Conservation (phyloP, 1,139 yeast species). For the Blastobotrys ciferrii region DNA sequence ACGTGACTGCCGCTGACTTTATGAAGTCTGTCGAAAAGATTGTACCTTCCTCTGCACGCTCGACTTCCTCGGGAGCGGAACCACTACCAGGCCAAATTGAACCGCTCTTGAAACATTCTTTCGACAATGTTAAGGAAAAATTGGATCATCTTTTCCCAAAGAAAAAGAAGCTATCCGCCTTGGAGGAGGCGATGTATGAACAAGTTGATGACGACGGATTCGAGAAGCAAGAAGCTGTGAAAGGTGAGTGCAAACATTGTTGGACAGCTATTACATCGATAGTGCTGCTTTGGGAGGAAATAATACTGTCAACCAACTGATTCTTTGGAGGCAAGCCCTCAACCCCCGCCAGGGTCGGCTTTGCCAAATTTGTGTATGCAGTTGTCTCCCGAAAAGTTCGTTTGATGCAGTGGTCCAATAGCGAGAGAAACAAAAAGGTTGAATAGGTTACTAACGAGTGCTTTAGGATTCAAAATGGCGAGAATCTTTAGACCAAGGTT, state of each 20-base stretch:
- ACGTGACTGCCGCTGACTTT: slow-evolving; percentile 82
- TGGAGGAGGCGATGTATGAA: slow-evolving; percentile 69
- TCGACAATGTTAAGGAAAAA: slow-evolving; percentile 47
- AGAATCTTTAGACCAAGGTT: slow-evolving; percentile 82
- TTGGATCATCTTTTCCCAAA: slow-evolving; percentile 64
- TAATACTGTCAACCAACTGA: too few species aligned
- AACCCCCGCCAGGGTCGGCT: too few species aligned
- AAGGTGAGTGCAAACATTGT: slow-evolving; percentile 34
- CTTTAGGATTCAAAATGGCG: slow-evolving; percentile 46
- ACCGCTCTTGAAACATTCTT: slow-evolving; percentile 56
- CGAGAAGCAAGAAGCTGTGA: slow-evolving; percentile 58
- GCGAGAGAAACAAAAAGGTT: not conserved
- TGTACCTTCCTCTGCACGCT: slow-evolving; percentile 88
- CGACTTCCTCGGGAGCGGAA: slow-evolving; percentile 69
- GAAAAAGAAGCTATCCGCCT: slow-evolving; percentile 53
- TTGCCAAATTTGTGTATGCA: too few species aligned
- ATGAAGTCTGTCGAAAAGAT: slow-evolving; percentile 83
- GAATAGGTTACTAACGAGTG: not conserved
- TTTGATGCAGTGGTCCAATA: too few species aligned
- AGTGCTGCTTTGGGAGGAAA: too few species aligned
- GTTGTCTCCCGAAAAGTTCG: too few species aligned
- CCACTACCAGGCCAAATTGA: slow-evolving; percentile 75
- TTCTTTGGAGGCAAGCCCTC: too few species aligned
- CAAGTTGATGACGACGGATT: slow-evolving; percentile 65
- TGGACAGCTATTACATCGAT: not conserved